Conservation (phyloP, 495 filamentous ascomycete genomes). For the Cetradonia linearis region DNA sequence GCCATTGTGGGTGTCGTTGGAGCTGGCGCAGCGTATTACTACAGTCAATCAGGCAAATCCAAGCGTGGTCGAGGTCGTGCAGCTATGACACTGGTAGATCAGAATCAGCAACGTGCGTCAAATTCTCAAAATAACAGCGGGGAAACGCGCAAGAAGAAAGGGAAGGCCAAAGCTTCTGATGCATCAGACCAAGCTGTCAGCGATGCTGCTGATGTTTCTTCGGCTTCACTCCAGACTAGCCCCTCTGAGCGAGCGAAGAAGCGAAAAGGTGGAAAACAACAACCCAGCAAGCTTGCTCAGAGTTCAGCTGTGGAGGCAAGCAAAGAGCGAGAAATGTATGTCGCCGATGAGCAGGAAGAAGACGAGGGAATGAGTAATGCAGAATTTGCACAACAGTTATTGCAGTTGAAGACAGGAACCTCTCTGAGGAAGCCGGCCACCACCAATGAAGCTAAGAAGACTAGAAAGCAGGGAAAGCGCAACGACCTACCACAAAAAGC, state of each 20-base stretch:
- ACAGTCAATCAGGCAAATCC: conserved; percentile 16
- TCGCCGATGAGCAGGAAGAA: conserved; percentile 31
- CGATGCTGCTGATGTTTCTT: conserved; percentile 17
- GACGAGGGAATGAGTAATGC: conserved; percentile 54
- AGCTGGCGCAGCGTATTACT: conserved; percentile 21
- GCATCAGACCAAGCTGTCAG: conserved; percentile 14
- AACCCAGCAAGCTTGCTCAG: conserved; percentile 19
- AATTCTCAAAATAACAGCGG: conserved; percentile 14
- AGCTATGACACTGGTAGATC: conserved; percentile 8
- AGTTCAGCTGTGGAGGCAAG: conserved; percentile 15
- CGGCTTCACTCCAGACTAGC: conserved; percentile 11
- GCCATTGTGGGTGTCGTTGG: conserved; percentile 18
- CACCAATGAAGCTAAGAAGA: conserved; percentile 48
- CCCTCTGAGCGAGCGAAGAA: conserved; percentile 18
- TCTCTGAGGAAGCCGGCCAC: conserved; percentile 33
- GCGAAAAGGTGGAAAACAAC: conserved; percentile 18
- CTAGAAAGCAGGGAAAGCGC: conserved; percentile 36
- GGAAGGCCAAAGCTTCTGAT: conserved; percentile 12
- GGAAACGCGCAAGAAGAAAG: conserved; percentile 17
- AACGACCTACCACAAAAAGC: conserved; percentile 16
- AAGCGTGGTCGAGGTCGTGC: conserved; percentile 13
- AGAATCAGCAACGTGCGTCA: conserved; percentile 14
- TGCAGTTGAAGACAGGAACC: conserved; percentile 54
- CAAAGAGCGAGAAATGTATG: conserved; percentile 4
- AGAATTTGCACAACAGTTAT: conserved; percentile 64